Evolutionary conservation across 495 filamentous ascomycete genomes (phyloP), one percentile per base, ranked within the genome.

Genomic region (Paragyromitra xinjiangensis): DNA sequence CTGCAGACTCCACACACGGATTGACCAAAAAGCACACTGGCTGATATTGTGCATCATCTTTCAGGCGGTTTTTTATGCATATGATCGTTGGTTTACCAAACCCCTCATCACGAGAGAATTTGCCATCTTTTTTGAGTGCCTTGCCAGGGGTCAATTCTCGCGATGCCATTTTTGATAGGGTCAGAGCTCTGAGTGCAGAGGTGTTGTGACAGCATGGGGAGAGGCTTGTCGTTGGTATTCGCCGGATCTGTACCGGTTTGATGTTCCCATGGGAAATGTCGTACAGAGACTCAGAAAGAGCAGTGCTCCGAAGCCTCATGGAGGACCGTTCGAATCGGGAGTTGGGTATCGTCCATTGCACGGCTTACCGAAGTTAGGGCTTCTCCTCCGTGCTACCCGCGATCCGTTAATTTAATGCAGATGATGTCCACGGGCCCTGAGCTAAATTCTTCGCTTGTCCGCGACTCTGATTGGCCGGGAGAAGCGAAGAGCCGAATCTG

Each of bases 371-470:
- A 77, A 44, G 34, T 26, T 56, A 70, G 45, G 65, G 58, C 26
- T 55, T 70, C 53, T 22, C 16, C 61, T 71, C 67, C 29, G 62
- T 58, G 53, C 39, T 48, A 77, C 34, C 61, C 61, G 69, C 39
- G 14, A 11, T 40, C 59, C 68, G 73, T 65, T 73, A 73, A 65
- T 73, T 73, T 73, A 71, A 22, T 19, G 24, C 16, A 45, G 19
- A 61, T 58, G 48, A 45, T 44, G 62, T 34, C 29, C 62, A 65
- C 62, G 61, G 24, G 69, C 59, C 39, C 9, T 72, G 19, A 39
- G 26, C 59, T 44, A 50, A 42, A 61, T 65, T 58, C 69, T 61
- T 77, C 74, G 74, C 69, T 77, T 73, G 58, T 73, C 1, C 6
- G 61, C 7, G 51, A 1, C 40, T 66, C 16, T 14, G 2, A 77